phyloP scores from a whole-genome alignment of 2,329 filamentous ascomycete species.

The Scedosporium minutisporum region DNA sequence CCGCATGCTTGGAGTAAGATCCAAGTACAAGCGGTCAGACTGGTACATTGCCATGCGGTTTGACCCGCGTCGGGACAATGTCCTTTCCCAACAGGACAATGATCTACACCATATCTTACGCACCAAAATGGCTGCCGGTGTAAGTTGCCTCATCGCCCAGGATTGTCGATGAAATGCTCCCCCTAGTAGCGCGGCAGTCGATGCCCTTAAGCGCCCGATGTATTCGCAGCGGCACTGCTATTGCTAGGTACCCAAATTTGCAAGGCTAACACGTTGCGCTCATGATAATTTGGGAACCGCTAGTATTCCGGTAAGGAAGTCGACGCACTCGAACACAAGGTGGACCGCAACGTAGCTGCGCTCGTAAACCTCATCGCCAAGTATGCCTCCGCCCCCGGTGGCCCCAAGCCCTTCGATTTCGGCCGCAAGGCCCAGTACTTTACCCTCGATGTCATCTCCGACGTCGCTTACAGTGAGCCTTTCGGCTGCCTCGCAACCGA shows the following conservation, averaged over 20 bases:
- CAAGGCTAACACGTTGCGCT: too few relatives aligned
- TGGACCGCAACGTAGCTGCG: slow-evolving; percentile 36
- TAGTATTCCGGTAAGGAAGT: slow-evolving; percentile 43
- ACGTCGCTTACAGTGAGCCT: slow-evolving; percentile 36
- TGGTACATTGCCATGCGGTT: slow-evolving; percentile 42
- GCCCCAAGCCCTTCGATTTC: slow-evolving; percentile 35
- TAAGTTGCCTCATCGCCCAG: slow-evolving; percentile 13
- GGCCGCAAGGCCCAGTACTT: slow-evolving; percentile 38
- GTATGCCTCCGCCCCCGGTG: slow-evolving; percentile 22
- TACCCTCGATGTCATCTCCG: slow-evolving; percentile 43
- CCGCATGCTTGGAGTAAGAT: slow-evolving; percentile 25
- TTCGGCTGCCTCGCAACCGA: slow-evolving; percentile 37
- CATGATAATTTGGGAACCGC: too few relatives aligned
- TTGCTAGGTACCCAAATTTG: not conserved
- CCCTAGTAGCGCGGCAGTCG: too few relatives aligned
- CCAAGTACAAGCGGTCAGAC: slow-evolving; percentile 23
- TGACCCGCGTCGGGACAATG: slow-evolving; percentile 42
- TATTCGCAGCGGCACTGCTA: slow-evolving; percentile 6
- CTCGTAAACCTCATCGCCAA: slow-evolving; percentile 32
- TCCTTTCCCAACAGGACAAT: slow-evolving; percentile 41
- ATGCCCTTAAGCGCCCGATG: not conserved
- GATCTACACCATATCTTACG: slow-evolving; percentile 29
- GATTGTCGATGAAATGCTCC: too few relatives aligned
- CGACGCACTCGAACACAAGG: slow-evolving; percentile 33
- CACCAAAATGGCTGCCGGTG: slow-evolving; percentile 40